A percentile compares a stretch with the other conserved stretches of the same genome.
Evolutionary conservation across 2,329 filamentous ascomycete species (phyloP).

Genomic region (Tolypocladium cylindrosporum): DNA sequence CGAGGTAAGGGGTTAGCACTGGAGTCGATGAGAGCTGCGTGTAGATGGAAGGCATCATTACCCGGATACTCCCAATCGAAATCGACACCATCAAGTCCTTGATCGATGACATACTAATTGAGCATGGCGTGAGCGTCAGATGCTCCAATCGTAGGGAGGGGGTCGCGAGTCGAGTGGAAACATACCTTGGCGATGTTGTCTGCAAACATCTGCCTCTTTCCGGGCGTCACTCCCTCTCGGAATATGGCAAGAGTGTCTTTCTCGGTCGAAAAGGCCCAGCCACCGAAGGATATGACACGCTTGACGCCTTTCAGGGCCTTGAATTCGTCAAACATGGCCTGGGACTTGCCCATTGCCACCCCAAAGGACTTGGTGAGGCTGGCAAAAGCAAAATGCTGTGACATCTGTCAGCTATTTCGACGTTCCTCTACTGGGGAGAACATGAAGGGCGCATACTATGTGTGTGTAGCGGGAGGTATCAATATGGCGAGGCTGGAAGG

Average conservation of each 20-base stretch:
- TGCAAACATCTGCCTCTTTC: slow-evolving; percentile 22
- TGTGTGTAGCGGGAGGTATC: slow-evolving; percentile 15
- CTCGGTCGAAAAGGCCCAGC: slow-evolving; percentile 14
- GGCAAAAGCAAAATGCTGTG: slow-evolving; percentile 25
- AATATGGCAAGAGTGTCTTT: slow-evolving; percentile 7
- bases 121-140: background rate
- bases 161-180: background rate
- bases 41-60: background rate
- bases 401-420: background rate
- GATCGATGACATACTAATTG: slow-evolving; percentile 22
- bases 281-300: slow-evolving; percentile 17
- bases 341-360: slow-evolving; percentile 7
- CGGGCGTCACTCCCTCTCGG: slow-evolving; percentile 8
- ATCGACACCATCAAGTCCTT: slow-evolving; percentile 27
- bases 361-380: slow-evolving; percentile 12
- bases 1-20: background rate
- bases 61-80: slow-evolving; percentile 32
- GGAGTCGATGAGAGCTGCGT: background rate
- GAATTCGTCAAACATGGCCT: slow-evolving; percentile 12
- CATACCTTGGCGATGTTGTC: slow-evolving; percentile 15
- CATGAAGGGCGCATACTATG: slow-evolving; percentile 6
- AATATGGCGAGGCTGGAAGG: slow-evolving; percentile 3
- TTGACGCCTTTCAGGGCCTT: slow-evolving; percentile 10
- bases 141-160: background rate
- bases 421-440: background rate